Conservation (phyloP, 805 yeast genomes). For the Alloascoidea hylecoeti region DNA sequence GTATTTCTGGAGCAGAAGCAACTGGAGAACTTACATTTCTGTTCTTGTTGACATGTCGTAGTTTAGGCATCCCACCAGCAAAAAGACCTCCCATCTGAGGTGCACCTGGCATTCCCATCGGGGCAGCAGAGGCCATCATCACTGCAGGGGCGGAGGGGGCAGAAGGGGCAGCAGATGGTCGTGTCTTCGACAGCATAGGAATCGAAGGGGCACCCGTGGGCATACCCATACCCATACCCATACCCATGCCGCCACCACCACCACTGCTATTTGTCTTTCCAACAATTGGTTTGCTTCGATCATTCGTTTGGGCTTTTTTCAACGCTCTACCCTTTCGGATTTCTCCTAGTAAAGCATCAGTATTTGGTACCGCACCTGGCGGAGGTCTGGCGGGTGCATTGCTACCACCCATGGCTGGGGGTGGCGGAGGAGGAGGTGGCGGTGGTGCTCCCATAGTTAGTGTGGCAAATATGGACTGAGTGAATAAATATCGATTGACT, state of each 20-base stretch:
- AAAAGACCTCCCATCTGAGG: slow-evolving; percentile 54
- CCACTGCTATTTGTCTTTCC: slow-evolving; percentile 19
- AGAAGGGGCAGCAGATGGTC: slow-evolving; percentile 12
- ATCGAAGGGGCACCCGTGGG: slow-evolving; percentile 13
- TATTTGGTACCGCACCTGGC: slow-evolving; percentile 16
- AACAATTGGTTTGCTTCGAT: slow-evolving; percentile 47
- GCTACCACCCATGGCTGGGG: too few species aligned
- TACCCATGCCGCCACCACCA: slow-evolving; percentile 9
- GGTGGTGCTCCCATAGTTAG: slow-evolving; percentile 1
- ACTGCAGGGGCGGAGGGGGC: slow-evolving; percentile 15
- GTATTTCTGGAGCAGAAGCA: neutral
- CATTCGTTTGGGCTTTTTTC: slow-evolving; percentile 51
- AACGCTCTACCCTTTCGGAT: slow-evolving; percentile 57
- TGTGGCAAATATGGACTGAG: too few species aligned
- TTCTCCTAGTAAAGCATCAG: slow-evolving; percentile 51
- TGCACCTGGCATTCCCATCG: too few species aligned
- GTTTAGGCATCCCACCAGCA: slow-evolving; percentile 72
- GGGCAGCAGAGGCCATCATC: too few species aligned
- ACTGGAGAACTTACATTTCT: neutral
- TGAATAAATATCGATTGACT: too few species aligned
- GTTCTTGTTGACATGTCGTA: slow-evolving; percentile 24
- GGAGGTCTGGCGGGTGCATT: slow-evolving; percentile 15
- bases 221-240: slow-evolving; percentile 2
- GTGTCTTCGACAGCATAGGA: slow-evolving; percentile 17
- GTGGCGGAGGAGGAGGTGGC: slow-evolving; percentile 1